Percentiles rank a stretch among this genome's conserved stretches.
phyloP scores from a whole-genome alignment of 2,329 filamentous ascomycete genomes.

The Piedraia hortae region DNA sequence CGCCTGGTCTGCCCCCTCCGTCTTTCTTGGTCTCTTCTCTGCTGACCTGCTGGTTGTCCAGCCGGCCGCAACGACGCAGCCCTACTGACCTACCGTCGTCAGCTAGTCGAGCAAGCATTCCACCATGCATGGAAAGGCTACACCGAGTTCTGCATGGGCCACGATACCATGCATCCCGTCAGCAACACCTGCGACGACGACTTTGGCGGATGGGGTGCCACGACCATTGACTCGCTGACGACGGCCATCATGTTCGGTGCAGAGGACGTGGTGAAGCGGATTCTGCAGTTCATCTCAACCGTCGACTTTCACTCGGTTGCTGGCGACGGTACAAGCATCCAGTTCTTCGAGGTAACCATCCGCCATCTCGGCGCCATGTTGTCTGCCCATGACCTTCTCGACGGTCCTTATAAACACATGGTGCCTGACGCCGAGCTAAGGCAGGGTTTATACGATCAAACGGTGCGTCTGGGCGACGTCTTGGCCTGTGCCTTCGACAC shows the following conservation, averaged over 20 bases:
- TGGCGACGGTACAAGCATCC: slow-evolving; percentile 3
- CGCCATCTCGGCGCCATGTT: slow-evolving; percentile 7
- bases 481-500: slow-evolving; percentile 6
- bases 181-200: slow-evolving; percentile 8
- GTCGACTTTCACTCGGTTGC: slow-evolving; percentile 4
- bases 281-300: slow-evolving; percentile 5
- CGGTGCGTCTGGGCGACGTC: slow-evolving; percentile 5
- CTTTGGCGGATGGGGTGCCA: slow-evolving; percentile 8
- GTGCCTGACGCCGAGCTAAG: slow-evolving; percentile 2
- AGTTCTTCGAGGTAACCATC: slow-evolving; percentile 7
- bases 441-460: slow-evolving; percentile 4
- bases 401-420: slow-evolving; percentile 5
- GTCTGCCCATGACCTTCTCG: slow-evolving; percentile 7
- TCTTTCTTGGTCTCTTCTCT: no score
- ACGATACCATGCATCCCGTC: slow-evolving; percentile 10
- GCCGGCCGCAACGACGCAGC: slow-evolving; percentile 1
- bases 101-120: neutral
- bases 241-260: slow-evolving; percentile 7
- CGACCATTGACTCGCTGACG: slow-evolving; percentile 6
- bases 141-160: slow-evolving; percentile 9
- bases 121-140: slow-evolving; percentile 1
- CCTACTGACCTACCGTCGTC: neutral
- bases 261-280: slow-evolving; percentile 4
- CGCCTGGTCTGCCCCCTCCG: no score
- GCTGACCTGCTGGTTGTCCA: no score